Base-by-base conservation (phyloP, 2,329 filamentous ascomycete species). In the Calonectria hongkongensis region DNA sequence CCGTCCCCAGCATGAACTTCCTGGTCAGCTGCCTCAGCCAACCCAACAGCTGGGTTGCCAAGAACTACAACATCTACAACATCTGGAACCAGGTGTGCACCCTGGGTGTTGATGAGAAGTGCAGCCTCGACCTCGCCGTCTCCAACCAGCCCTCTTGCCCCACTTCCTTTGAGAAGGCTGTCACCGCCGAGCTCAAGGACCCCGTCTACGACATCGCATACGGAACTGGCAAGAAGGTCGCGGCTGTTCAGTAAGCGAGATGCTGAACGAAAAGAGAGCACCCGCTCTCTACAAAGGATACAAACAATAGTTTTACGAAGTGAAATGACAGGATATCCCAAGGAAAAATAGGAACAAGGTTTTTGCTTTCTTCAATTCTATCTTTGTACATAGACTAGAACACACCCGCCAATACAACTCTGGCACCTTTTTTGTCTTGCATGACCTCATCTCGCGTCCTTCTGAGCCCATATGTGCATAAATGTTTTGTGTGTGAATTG, bases 1-100 rank as follows among this genome's bases (percentile, higher is more conserved):
- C 89, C 2, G 80, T 88, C 78, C 91, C 91, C 86, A 88, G 87
- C 83, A 90, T 91, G 85, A 87, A 89, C 82, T 90, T 85, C 74
- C 79, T 90, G 9, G 80, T 85, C 65, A 83, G 82, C 72, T 90
- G 89, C 80, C 82, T 89, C 15, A 80, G 79, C 16, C 76, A 86
- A 74, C 78, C 83, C 43, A 81, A 83, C 77, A 89, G 84, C 83
- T 91, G 87, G 86, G 86, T 90, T 54, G 88, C 84, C 72, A 82
- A 87, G 76, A 90, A 91, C 83, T 83, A 89, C 81, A 81, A 84
- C 62, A 84, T 90, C 21, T 87, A 86, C 83, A 91, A 92, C 83
- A 88, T 91, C 63, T 81, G 84, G 68, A 89, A 91, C 79, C 78
- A 87, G 45, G 79, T 85, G 48, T 90, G 89, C 83, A 82, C 85